These are phyloP conservation scores for Madurella mycetomatis DNA, from an alignment of 2,329 filamentous ascomycete species.

Conservation along the genomic window DNA sequence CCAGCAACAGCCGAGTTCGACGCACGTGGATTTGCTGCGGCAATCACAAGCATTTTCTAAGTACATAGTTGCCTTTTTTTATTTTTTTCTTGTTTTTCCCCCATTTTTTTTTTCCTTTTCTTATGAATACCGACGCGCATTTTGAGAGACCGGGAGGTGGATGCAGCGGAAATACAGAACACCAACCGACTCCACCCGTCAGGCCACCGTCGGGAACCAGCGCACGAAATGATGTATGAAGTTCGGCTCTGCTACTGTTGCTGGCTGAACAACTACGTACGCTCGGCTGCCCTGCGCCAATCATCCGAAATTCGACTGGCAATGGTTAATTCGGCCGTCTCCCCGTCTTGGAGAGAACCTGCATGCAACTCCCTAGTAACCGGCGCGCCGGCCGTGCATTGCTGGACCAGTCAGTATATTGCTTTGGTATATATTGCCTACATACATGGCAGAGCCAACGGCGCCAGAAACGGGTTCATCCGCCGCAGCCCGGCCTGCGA, in stretches of 20 bases:
- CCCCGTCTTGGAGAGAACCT: conserved; percentile 8
- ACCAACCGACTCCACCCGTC: conserved; percentile 10
- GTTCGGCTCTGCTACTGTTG: neutral
- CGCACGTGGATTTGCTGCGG: conserved; percentile 14
- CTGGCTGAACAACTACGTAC: neutral
- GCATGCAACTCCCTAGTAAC: conserved; percentile 9
- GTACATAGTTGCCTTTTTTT: neutral
- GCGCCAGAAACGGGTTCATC: conserved; percentile 17
- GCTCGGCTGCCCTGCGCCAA: conserved; percentile 1
- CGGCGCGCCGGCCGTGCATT: conserved; percentile 6
- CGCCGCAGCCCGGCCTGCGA: conserved; percentile 13
- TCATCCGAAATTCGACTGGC: conserved; percentile 13
- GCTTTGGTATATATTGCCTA: conserved; percentile 12
- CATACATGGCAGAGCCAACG: conserved; percentile 12
- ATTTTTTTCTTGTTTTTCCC: neutral
- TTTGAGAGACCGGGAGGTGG: conserved; percentile 1
- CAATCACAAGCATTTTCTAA: neutral
- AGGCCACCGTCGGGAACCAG: conserved; percentile 9
- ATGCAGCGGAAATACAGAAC: conserved; percentile 8
- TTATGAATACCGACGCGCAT: too few species aligned
- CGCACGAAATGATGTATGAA: conserved; percentile 3
- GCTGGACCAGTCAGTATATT: conserved; percentile 13
- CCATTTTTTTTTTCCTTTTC: too few species aligned
- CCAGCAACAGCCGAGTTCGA: conserved; percentile 16
- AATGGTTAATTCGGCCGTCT: conserved; percentile 1